Evolutionary conservation across 2,329 filamentous ascomycete genomes (phyloP).

Genomic region (Fusarium caatingaense): DNA sequence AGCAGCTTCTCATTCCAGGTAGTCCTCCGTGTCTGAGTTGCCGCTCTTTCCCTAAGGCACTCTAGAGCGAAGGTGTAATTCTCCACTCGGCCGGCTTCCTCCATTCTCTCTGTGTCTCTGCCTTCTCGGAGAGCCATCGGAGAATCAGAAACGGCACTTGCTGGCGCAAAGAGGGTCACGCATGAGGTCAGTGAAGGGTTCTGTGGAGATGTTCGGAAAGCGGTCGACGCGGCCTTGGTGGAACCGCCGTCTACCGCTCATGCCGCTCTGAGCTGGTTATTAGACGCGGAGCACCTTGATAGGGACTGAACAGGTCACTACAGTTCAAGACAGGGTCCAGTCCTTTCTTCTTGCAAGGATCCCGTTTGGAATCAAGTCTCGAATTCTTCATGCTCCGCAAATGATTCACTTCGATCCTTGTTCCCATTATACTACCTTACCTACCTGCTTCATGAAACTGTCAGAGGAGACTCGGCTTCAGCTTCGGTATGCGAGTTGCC

Average conservation of each 20-base stretch:
- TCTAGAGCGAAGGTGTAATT: slow-evolving; percentile 4
- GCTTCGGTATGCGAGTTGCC: slow-evolving; percentile 33
- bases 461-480: slow-evolving; percentile 34
- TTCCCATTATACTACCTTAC: background rate
- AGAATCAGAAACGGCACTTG: slow-evolving; percentile 23
- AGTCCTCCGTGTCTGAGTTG: slow-evolving; percentile 13
- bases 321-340: background rate
- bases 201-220: slow-evolving; percentile 40
- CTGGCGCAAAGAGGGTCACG: slow-evolving; percentile 38
- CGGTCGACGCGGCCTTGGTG: slow-evolving; percentile 38
- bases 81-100: slow-evolving; percentile 11
- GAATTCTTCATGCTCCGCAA: background rate
- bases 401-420: background rate
- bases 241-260: slow-evolving; percentile 34
- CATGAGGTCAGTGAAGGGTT: slow-evolving; percentile 44
- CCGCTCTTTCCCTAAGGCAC: slow-evolving; percentile 16
- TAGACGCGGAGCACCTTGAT: slow-evolving; percentile 39
- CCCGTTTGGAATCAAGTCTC: slow-evolving; percentile 33
- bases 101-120: background rate
- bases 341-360: slow-evolving; percentile 7
- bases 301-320: slow-evolving; percentile 1
- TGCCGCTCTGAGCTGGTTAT: slow-evolving; percentile 17
- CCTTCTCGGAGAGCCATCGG: slow-evolving; percentile 43
- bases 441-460: slow-evolving; percentile 3
- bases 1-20: slow-evolving; percentile 8